These are phyloP conservation scores for Ocimum tenuiflorum DNA, from an alignment of 257 asterid genomes.

Conservation along the genomic window DNA sequence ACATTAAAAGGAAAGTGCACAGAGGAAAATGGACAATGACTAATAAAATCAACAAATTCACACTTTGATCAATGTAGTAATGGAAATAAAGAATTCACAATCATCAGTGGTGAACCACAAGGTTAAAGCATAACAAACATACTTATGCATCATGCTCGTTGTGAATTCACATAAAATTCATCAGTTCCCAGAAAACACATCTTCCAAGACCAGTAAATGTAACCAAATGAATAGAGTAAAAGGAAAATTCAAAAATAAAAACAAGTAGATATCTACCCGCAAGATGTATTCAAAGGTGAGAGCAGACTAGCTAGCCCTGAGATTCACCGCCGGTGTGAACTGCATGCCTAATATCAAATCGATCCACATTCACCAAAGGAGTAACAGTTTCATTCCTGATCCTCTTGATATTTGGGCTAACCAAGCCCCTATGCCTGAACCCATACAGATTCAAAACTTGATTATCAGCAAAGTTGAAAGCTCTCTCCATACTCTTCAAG, in stretches of 20 bases:
- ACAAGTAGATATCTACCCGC: slow-evolving; percentile 32
- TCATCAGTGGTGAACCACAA: not conserved
- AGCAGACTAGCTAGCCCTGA: slow-evolving; percentile 34
- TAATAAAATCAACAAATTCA: not conserved
- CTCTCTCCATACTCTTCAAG: slow-evolving; percentile 87
- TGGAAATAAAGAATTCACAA: not conserved
- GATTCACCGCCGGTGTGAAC: slow-evolving; percentile 32
- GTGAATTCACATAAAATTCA: not conserved
- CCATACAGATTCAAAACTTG: slow-evolving; percentile 83
- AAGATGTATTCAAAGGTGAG: slow-evolving; percentile 21
- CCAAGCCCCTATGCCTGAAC: slow-evolving; percentile 85
- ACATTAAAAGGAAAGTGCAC: not conserved
- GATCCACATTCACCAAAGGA: slow-evolving; percentile 70
- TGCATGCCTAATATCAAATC: slow-evolving; percentile 70
- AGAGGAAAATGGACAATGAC: not conserved
- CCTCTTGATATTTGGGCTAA: slow-evolving; percentile 83
- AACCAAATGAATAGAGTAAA: slow-evolving; percentile 12
- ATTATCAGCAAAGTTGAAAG: slow-evolving; percentile 90
- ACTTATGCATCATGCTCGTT: not conserved
- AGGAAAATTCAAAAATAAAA: not conserved
- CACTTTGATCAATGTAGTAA: not conserved
- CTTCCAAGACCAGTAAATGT: not conserved
- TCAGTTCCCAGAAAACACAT: not conserved
- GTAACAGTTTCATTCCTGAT: slow-evolving; percentile 66
- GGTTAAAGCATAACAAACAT: not conserved